Evolutionary conservation across 345 rosid genomes (phyloP), one percentile per base, ranked within the genome.

Genomic region (Hibiscus mutabilis): DNA sequence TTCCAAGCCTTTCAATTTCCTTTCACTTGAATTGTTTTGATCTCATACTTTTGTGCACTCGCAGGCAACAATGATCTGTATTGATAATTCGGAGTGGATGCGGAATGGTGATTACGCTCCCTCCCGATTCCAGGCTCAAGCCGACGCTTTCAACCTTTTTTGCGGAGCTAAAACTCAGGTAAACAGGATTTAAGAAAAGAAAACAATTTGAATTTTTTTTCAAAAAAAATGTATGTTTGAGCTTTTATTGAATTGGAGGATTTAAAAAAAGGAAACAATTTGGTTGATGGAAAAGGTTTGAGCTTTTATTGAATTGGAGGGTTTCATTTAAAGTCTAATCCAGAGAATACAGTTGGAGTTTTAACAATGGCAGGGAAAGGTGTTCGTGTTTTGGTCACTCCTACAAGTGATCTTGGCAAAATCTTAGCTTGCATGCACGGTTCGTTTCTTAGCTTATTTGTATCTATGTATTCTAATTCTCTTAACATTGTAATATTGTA

Each of bases 321-420:
- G n/a, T 60, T 71, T 16, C 2, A 4, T 11, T 33, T 47, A 29
- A 79, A 90, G 96, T 87, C 91, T 15, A 88, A 90, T 81, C 96
- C 93, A 60, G 93, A 90, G 90, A 90, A 88, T 71, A 88, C 96
- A 1, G 96, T 88, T n/a, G 96, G 96, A 69, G 71, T 90, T 63
- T 66, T 90, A 75, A 87, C 91, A 1, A 90, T 88, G 96, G 93
- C 89, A 1, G 96, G 91, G 10, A 90, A 86, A 76, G 93, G 93
- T 19, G 93, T 90, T 76, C 79, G 93, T 35, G 93, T 88, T 49
- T 76, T 91, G 84, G 84, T 82, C 4, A 88, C 96, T 46, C 96
- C 90, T 71, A 91, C 96, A 15, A 79, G 84, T 79, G 93, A 91
- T 82, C 90, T 88, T 68, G 93, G 89, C 56, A 88, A 88, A 65